phyloP scores from a whole-genome alignment of 2,329 filamentous ascomycete genomes.

The Chaetomiaceae sp. region DNA sequence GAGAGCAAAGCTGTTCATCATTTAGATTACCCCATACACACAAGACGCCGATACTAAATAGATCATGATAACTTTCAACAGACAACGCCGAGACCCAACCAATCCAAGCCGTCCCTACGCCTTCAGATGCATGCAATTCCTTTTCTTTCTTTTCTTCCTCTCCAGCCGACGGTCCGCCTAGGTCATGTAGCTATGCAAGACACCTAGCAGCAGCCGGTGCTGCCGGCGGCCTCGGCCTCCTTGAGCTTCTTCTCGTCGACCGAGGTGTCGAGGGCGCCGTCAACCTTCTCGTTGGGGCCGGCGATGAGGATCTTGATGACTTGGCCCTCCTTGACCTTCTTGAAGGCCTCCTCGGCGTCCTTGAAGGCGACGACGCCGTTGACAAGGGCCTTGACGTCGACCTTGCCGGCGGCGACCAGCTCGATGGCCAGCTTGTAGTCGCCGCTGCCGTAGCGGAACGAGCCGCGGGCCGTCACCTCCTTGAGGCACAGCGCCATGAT shows the following conservation, averaged over 20 bases:
- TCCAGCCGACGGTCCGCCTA: no score
- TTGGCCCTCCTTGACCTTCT: slow-evolving; percentile 79
- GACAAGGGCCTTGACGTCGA: slow-evolving; percentile 79
- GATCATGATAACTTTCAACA: no score
- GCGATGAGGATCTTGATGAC: slow-evolving; percentile 66
- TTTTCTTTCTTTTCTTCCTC: no score
- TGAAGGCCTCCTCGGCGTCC: slow-evolving; percentile 80
- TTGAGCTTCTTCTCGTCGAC: slow-evolving; percentile 22
- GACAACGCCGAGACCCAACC: background rate
- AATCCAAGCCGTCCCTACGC: slow-evolving; percentile 4
- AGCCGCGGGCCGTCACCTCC: slow-evolving; percentile 81
- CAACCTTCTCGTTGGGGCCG: slow-evolving; percentile 57
- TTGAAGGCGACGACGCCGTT: slow-evolving; percentile 72
- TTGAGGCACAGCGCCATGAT: slow-evolving; percentile 88
- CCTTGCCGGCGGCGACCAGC: slow-evolving; percentile 65
- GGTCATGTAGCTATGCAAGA: no score
- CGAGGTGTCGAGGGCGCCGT: slow-evolving; percentile 18
- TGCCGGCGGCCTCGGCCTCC: slow-evolving; percentile 15
- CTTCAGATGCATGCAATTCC: slow-evolving; percentile 1
- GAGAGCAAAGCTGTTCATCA: no score
- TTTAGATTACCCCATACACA: no score
- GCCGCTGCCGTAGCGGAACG: slow-evolving; percentile 82
- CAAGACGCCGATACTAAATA: no score
- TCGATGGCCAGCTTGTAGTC: slow-evolving; percentile 83
- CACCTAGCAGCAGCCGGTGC: slow-evolving; percentile 22